These are phyloP conservation scores for Asclepias syriaca DNA, from an alignment of 257 asterid species.

Conservation along the genomic window DNA sequence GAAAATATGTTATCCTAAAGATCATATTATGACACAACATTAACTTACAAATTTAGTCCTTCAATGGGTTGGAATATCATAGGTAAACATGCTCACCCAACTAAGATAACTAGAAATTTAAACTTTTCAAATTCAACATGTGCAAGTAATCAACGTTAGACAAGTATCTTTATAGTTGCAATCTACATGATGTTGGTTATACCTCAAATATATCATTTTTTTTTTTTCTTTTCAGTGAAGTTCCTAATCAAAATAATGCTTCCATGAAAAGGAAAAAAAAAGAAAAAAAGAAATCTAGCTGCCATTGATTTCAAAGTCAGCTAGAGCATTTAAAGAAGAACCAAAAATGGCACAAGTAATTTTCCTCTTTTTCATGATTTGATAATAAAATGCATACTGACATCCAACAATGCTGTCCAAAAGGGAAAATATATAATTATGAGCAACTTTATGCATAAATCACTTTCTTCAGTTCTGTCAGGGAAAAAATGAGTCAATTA, in stretches of 20 bases:
- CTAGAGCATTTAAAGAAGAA: neutral
- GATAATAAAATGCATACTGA: neutral
- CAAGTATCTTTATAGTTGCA: neutral
- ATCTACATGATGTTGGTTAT: neutral
- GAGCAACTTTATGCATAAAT: neutral
- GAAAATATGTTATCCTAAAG: neutral
- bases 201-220: neutral
- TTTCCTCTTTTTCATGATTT: neutral
- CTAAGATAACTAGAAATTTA: neutral
- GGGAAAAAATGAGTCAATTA: neutral
- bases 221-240: neutral
- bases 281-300: neutral
- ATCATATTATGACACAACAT: neutral
- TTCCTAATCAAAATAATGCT: neutral
- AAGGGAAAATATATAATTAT: neutral
- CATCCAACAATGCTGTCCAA: neutral
- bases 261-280: neutral
- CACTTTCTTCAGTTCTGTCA: neutral
- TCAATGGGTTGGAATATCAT: neutral
- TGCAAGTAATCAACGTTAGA: neutral
- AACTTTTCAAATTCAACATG: neutral
- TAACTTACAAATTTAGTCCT: neutral
- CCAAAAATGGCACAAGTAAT: neutral
- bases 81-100: neutral
- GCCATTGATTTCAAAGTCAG: neutral